phyloP scores from a whole-genome alignment of 2,329 filamentous ascomycete species.

The Incumbomyces lentus region DNA sequence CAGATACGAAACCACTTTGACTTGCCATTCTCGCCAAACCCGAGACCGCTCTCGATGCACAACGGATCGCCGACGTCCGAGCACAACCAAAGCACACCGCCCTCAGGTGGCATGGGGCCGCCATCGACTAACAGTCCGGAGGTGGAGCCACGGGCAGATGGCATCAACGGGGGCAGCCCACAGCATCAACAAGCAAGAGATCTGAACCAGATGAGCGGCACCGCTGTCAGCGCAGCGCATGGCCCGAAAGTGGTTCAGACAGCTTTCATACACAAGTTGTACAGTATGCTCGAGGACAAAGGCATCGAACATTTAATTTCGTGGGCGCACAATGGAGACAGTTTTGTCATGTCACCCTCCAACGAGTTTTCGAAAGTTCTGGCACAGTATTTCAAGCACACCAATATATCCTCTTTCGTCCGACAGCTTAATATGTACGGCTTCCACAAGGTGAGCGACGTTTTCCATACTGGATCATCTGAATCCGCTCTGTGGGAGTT shows the following conservation, averaged over 20 bases:
- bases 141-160: slow-evolving; percentile 34
- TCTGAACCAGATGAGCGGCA: slow-evolving; percentile 18
- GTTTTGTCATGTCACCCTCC: slow-evolving; percentile 97
- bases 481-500: slow-evolving; percentile 97
- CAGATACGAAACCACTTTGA: slow-evolving; percentile 19
- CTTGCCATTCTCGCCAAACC: slow-evolving; percentile 12
- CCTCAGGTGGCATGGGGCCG: slow-evolving; percentile 39
- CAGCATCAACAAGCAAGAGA: slow-evolving; percentile 14
- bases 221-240: slow-evolving; percentile 51
- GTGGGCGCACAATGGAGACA: slow-evolving; percentile 87
- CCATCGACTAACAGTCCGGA: slow-evolving; percentile 39
- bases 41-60: slow-evolving; percentile 16
- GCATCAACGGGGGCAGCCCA: slow-evolving; percentile 21
- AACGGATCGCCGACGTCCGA: slow-evolving; percentile 27
- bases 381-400: slow-evolving; percentile 98
- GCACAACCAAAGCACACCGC: slow-evolving; percentile 45
- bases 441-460: slow-evolving; percentile 99
- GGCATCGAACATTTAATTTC: slow-evolving; percentile 92
- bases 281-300: slow-evolving; percentile 96
- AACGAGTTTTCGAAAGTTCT: slow-evolving; percentile 97
- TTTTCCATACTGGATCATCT: slow-evolving; percentile 88
- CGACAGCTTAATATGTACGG: slow-evolving; percentile 98
- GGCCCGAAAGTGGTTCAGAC: slow-evolving; percentile 98
- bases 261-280: slow-evolving; percentile 97
- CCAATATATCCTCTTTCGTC: slow-evolving; percentile 97